A percentile compares a stretch with the other conserved stretches of the same genome.
Evolutionary conservation across 768 basidiomycete species (phyloP).

Genomic region (Pholiota conissans): DNA sequence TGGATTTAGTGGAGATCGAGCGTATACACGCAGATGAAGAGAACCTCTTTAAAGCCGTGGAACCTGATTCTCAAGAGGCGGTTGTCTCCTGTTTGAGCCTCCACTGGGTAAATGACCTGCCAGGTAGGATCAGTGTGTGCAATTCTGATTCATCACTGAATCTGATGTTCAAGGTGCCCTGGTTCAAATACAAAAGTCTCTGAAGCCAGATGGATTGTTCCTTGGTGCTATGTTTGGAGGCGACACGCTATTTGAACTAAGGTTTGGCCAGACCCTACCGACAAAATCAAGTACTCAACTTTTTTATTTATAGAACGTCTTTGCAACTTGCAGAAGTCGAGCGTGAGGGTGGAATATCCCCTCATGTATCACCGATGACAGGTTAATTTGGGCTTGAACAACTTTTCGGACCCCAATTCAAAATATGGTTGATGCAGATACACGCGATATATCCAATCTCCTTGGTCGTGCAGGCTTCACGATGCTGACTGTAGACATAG

Average conservation of each 20-base stretch:
- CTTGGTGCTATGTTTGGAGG: slow-evolving; percentile 94
- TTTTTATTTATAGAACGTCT: slow-evolving; percentile 59
- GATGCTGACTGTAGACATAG: slow-evolving; percentile 90
- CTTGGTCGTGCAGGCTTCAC: slow-evolving; percentile 92
- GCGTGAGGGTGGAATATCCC: slow-evolving; percentile 95
- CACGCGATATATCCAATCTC: slow-evolving; percentile 89
- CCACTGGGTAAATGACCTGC: slow-evolving; percentile 98
- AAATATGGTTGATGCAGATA: slow-evolving; percentile 51
- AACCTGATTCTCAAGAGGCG: slow-evolving; percentile 82
- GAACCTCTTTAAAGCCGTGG: slow-evolving; percentile 61
- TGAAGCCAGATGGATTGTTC: slow-evolving; percentile 92
- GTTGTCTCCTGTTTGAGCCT: slow-evolving; percentile 89
- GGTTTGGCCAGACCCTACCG: slow-evolving; percentile 39
- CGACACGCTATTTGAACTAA: slow-evolving; percentile 92
- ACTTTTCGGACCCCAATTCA: not conserved
- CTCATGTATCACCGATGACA: slow-evolving; percentile 96
- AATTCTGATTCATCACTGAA: not conserved
- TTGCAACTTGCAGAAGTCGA: slow-evolving; percentile 94
- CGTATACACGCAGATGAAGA: slow-evolving; percentile 87
- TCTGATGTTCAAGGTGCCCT: slow-evolving; percentile 57
- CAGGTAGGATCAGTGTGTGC: slow-evolving; percentile 50
- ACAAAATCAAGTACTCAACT: not conserved
- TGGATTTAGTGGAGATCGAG: slow-evolving; percentile 65
- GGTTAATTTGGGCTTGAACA: slow-evolving; percentile 44
- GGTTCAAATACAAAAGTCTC: slow-evolving; percentile 80